Evolutionary conservation across 352 stramenopile species (phyloP).

Genomic region (Phytophthora capsici): DNA sequence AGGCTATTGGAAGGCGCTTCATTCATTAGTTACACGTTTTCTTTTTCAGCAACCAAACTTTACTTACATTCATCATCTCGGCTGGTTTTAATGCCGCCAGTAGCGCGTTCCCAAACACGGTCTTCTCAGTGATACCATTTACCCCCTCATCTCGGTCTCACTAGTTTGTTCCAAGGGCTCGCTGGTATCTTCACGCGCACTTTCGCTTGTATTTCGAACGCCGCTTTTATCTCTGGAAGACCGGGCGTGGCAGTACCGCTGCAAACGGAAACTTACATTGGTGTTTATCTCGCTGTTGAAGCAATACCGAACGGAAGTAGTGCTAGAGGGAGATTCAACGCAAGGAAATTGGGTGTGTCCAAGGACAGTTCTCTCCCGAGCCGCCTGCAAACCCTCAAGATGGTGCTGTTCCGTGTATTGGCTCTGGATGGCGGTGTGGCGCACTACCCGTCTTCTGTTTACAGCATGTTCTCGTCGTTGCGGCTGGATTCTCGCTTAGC

Average conservation of each 20-base stretch:
- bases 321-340: slow-evolving; percentile 30
- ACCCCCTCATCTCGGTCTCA: too few relatives aligned
- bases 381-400: slow-evolving; percentile 54
- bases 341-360: slow-evolving; percentile 4
- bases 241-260: slow-evolving; percentile 76
- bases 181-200: slow-evolving; percentile 47
- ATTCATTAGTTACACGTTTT: too few relatives aligned
- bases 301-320: slow-evolving; percentile 53
- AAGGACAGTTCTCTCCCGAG: slow-evolving; percentile 16
- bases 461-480: slow-evolving; percentile 66
- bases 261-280: slow-evolving; percentile 57
- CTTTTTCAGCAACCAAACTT: too few relatives aligned
- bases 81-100: too few relatives aligned
- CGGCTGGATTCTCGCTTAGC: slow-evolving; percentile 69
- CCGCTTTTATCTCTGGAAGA: slow-evolving; percentile 77
- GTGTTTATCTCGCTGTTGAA: slow-evolving; percentile 67
- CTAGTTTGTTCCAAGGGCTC: too few relatives aligned
- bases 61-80: too few relatives aligned
- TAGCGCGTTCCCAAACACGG: too few relatives aligned
- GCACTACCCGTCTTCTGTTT: slow-evolving; percentile 74
- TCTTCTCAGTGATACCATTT: too few relatives aligned
- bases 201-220: slow-evolving; percentile 56
- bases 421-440: slow-evolving; percentile 64
- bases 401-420: slow-evolving; percentile 59
- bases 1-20: too few relatives aligned